phyloP scores from a whole-genome alignment of 352 stramenopile genomes.

The Phytophthora crassamura region DNA sequence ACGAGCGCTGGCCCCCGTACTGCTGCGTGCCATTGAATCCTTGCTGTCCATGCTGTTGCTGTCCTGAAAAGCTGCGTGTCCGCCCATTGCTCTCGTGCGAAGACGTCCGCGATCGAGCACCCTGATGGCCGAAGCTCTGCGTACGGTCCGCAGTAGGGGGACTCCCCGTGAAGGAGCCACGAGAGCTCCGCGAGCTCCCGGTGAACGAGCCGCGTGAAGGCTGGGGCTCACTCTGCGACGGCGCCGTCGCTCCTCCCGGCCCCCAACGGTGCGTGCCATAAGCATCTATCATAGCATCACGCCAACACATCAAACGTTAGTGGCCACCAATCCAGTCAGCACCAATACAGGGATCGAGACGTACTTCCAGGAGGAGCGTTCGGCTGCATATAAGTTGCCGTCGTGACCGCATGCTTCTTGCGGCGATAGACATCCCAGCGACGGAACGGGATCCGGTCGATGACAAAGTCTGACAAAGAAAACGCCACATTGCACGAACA shows the following conservation, averaged over 20 bases:
- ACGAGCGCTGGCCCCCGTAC: conserved; percentile 34
- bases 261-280: conserved; percentile 79
- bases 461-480: conserved; percentile 63
- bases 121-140: conserved; percentile 33
- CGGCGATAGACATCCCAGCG: conserved; percentile 85
- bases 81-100: conserved; percentile 35
- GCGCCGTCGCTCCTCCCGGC: conserved; percentile 51
- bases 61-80: conserved; percentile 35
- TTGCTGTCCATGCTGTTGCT: conserved; percentile 30
- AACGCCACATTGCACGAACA: conserved; percentile 30
- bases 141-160: conserved; percentile 28
- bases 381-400: conserved; percentile 47
- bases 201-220: conserved; percentile 30
- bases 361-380: conserved; percentile 47
- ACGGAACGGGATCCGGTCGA: conserved; percentile 81
- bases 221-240: conserved; percentile 35
- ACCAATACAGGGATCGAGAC: conserved; percentile 3
- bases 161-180: conserved; percentile 25
- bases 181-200: conserved; percentile 31
- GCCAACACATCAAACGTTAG: conserved; percentile 5
- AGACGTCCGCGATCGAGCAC: conserved; percentile 20
- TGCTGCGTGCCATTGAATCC: conserved; percentile 20
- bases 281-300: conserved; percentile 31
- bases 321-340: neutral
- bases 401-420: conserved; percentile 59